These are phyloP conservation scores for Heterobasidion annosum DNA, from an alignment of 1,284 basidiomycete species.

Conservation along the genomic window DNA sequence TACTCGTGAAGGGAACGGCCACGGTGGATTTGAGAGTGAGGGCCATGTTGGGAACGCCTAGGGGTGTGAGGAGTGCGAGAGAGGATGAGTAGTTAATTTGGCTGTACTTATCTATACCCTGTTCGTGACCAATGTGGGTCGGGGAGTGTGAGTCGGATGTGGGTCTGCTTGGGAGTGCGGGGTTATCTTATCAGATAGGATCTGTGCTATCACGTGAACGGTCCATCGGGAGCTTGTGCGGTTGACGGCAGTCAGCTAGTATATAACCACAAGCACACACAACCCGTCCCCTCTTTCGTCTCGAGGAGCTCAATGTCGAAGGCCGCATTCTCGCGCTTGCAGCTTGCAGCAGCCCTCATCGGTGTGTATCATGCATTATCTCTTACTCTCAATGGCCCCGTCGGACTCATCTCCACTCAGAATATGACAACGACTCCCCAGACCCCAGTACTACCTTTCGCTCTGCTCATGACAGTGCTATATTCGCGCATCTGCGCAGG, in stretches of 20 bases:
- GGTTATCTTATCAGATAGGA: too few species aligned
- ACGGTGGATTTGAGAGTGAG: background rate
- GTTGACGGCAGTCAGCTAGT: too few species aligned
- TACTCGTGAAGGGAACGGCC: background rate
- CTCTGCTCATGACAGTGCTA: slow-evolving; percentile 74
- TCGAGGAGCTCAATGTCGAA: background rate
- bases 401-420: slow-evolving; percentile 25
- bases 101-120: too few species aligned
- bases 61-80: background rate
- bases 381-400: slow-evolving; percentile 1
- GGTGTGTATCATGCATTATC: slow-evolving; percentile 32
- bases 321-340: slow-evolving; percentile 60
- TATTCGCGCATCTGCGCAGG: slow-evolving; percentile 65
- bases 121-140: too few species aligned
- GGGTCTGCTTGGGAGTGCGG: too few species aligned
- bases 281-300: background rate
- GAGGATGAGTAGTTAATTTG: too few species aligned
- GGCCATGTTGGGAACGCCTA: background rate
- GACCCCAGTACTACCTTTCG: slow-evolving; percentile 49
- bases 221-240: too few species aligned
- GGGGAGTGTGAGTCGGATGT: too few species aligned
- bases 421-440: slow-evolving; percentile 75
- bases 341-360: slow-evolving; percentile 70
- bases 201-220: too few species aligned
- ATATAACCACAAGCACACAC: too few species aligned